phyloP scores from a whole-genome alignment of 1,139 yeast species.

The Blastobotrys raffinosifermentans region DNA sequence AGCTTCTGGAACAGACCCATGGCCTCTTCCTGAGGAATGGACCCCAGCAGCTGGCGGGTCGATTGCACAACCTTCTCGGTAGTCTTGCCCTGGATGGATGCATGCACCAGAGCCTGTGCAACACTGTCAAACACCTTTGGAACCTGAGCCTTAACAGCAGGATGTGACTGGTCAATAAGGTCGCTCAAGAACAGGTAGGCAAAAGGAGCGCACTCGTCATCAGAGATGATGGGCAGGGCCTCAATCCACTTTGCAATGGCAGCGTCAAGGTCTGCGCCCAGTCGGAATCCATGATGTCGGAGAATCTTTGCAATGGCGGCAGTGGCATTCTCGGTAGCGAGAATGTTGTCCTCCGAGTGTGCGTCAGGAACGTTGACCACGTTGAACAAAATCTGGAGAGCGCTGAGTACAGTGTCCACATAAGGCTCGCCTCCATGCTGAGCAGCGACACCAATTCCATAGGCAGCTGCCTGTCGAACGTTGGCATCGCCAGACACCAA shows the following conservation, averaged over 20 bases:
- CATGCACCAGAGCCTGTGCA: conserved; percentile 68
- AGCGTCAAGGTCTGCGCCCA: conserved; percentile 50
- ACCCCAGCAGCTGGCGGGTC: conserved; percentile 40
- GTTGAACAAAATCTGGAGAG: conserved; percentile 68
- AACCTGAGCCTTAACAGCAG: conserved; percentile 50
- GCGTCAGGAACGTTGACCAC: conserved; percentile 81
- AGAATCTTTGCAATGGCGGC: conserved; percentile 77
- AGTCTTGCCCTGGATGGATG: conserved; percentile 61
- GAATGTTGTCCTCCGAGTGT: conserved; percentile 72
- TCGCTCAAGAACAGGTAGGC: conserved; percentile 73
- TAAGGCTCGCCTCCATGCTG: conserved; percentile 66
- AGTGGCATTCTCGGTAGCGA: conserved; percentile 82
- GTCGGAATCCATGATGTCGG: conserved; percentile 40
- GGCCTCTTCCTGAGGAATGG: conserved; percentile 56
- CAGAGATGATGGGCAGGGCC: conserved; percentile 75
- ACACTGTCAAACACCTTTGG: conserved; percentile 69
- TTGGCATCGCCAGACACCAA: conserved; percentile 54
- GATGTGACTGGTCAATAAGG: conserved; percentile 64
- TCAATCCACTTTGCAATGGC: conserved; percentile 72
- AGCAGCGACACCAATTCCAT: conserved; percentile 81
- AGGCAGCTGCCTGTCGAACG: conserved; percentile 83
- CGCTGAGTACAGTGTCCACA: conserved; percentile 56
- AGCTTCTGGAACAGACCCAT: conserved; percentile 57
- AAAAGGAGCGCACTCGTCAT: conserved; percentile 86
- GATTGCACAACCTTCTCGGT: conserved; percentile 61